phyloP scores from a whole-genome alignment of 257 asterid genomes.

The Nicotiana obtusifolia region DNA sequence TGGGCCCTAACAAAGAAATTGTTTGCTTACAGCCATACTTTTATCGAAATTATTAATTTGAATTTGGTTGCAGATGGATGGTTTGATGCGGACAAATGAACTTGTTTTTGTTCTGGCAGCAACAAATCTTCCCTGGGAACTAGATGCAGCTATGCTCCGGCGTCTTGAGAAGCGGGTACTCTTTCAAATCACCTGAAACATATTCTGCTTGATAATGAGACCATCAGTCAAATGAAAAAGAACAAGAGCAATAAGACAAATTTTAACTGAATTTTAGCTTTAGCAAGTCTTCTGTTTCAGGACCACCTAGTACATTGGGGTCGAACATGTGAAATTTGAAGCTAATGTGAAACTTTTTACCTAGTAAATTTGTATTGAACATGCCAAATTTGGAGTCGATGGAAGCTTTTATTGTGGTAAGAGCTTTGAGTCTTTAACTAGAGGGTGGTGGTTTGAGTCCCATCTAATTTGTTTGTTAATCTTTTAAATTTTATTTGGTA shows the following conservation, averaged over 20 bases:
- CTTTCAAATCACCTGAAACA: neutral
- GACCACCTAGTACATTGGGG: neutral
- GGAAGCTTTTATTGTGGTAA: neutral
- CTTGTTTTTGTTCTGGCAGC: conserved; percentile 98
- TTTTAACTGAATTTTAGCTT: neutral
- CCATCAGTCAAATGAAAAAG: neutral
- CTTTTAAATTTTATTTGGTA: neutral
- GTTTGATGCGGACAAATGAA: conserved; percentile 74
- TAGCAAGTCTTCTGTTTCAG: neutral
- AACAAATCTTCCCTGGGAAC: conserved; percentile 98
- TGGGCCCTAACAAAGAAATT: neutral
- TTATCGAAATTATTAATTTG: conserved; percentile 24
- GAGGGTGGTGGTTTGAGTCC: neutral
- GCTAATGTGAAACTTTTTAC: neutral
- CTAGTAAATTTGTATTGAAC: neutral
- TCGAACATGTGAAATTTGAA: neutral
- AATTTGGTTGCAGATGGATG: conserved; percentile 89
- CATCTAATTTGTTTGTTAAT: neutral
- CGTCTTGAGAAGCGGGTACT: conserved; percentile 94
- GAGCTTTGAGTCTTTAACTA: neutral
- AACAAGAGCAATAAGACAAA: neutral
- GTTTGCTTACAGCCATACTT: neutral
- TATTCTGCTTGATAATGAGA: neutral
- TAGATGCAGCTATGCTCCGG: conserved; percentile 97
- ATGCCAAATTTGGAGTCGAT: neutral